These are phyloP conservation scores for Eimeria necatrix DNA, from an alignment of 169 alveolate genomes.

Conservation along the genomic window DNA sequence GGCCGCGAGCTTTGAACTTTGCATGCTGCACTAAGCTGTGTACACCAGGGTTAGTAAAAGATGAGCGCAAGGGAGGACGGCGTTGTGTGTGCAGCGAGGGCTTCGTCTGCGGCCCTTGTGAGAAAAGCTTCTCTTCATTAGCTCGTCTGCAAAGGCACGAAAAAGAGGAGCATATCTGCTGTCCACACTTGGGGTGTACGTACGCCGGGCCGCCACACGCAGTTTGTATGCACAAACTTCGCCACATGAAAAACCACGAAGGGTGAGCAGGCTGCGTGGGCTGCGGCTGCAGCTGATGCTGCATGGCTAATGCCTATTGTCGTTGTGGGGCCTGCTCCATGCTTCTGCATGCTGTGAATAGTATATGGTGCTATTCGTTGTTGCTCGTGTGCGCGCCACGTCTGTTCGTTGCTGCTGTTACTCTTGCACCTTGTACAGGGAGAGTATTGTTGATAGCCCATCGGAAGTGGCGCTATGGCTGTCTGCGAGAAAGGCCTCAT, in stretches of 20 bases:
- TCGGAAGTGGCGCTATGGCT: background rate
- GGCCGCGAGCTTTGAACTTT: background rate
- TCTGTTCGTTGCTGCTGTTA: background rate
- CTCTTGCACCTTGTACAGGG: background rate
- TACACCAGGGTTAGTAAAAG: background rate
- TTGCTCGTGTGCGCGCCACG: too few species aligned
- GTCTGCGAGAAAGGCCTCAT: background rate
- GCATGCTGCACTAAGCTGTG: background rate
- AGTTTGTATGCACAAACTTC: background rate
- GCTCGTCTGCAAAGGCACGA: background rate
- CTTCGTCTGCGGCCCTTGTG: background rate
- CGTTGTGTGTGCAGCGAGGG: background rate
- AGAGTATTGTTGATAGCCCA: background rate
- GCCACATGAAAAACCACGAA: background rate
- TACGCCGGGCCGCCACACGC: background rate
- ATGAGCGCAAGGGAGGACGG: background rate
- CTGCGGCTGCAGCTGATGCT: background rate
- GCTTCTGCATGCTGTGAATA: too few species aligned
- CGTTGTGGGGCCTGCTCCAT: too few species aligned
- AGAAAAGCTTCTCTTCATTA: background rate
- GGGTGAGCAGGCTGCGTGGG: background rate
- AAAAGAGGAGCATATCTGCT: background rate
- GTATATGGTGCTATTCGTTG: too few species aligned
- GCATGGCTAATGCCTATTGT: too few species aligned
- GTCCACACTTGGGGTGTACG: constrained; percentile 1